Percentiles rank a stretch among this genome's conserved stretches.
phyloP scores from a whole-genome alignment of 2,329 filamentous ascomycete genomes.

The Botrytis galanthina region DNA sequence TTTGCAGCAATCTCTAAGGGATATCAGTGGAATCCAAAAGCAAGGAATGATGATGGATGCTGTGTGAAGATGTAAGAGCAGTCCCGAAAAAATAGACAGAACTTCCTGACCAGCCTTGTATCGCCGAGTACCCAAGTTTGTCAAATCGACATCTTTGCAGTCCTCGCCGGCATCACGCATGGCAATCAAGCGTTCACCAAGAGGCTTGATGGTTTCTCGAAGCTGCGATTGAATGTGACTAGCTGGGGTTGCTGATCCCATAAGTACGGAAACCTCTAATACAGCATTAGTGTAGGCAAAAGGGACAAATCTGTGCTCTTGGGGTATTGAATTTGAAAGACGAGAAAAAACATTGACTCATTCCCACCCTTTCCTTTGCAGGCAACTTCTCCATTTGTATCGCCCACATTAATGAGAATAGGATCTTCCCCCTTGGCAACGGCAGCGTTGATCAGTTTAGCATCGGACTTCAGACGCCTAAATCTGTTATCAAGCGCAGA shows the following conservation, averaged over 20 bases:
- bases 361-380: conserved; percentile 15
- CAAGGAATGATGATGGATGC: neutral
- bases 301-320: neutral
- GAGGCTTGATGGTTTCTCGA: conserved; percentile 16
- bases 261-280: neutral
- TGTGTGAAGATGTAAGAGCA: neutral
- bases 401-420: conserved; percentile 36
- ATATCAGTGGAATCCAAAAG: neutral
- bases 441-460: conserved; percentile 39
- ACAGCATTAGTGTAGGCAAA: neutral
- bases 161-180: conserved; percentile 14
- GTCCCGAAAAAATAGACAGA: conserved; percentile 1
- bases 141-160: conserved; percentile 15
- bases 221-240: neutral
- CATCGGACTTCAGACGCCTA: conserved; percentile 43
- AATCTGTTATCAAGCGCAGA: conserved; percentile 43
- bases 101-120: conserved; percentile 21
- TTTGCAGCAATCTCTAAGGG: neutral
- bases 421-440: conserved; percentile 39
- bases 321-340: conserved; percentile 21
- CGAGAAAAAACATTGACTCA: conserved; percentile 17
- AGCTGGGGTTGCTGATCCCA: conserved; percentile 10
- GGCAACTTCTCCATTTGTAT: conserved; percentile 18
- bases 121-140: conserved; percentile 3
- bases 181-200: conserved; percentile 10